Base-by-base conservation (phyloP, 2,329 filamentous ascomycete species). In the Trichoderma hamatum region DNA sequence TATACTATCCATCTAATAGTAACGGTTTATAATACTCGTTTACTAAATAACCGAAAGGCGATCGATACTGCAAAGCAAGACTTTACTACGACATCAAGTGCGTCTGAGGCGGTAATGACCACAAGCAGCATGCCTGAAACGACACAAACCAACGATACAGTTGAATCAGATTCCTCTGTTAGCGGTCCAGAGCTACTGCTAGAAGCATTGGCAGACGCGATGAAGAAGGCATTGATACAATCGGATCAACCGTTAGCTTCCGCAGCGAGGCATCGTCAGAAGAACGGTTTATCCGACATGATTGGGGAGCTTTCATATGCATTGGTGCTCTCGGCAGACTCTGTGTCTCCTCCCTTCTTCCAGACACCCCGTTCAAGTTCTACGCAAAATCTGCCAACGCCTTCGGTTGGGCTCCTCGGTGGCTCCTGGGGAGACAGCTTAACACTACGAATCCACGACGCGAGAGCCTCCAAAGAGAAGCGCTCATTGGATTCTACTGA, bases 161-260 rank as follows among this genome's bases (percentile, higher is more conserved):
- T 51, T 1, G 52, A 64, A 6, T 34, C 49, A n/a, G 30, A 58
- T 21, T n/a, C 16, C 3, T 16, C 51, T 9, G 46, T 43, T 13
- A 26, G 9, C 19, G 26, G 14, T 21, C 28, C 54, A 3, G 26
- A 32, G 26, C 32, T 46, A 26, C 55, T 74, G 14, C 66, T 73
- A 24, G 68, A 68, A 28, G 66, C 68, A n/a, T 67, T 74, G 39
- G 65, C 67, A 19, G 43, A 71, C 21, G 72, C 72, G 21, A 62
- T 74, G 30, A 72, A 49, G n/a, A 49, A 51, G 21, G 56, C 65
- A 3, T 14, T 73, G 13, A 49, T 26, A 14, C 52, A n/a, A 19
- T 62, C 70, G 26, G 36, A 13, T 11, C 13, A 28, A 10, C 28
- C 10, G 13, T 13, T 26, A 26, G 67, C 67, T 3, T 36, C 39